Percentiles rank a stretch among this genome's conserved stretches.
These are phyloP conservation scores for Moesziomyces parantarcticus DNA, from an alignment of 1,284 basidiomycete genomes.

Conservation along the genomic window DNA sequence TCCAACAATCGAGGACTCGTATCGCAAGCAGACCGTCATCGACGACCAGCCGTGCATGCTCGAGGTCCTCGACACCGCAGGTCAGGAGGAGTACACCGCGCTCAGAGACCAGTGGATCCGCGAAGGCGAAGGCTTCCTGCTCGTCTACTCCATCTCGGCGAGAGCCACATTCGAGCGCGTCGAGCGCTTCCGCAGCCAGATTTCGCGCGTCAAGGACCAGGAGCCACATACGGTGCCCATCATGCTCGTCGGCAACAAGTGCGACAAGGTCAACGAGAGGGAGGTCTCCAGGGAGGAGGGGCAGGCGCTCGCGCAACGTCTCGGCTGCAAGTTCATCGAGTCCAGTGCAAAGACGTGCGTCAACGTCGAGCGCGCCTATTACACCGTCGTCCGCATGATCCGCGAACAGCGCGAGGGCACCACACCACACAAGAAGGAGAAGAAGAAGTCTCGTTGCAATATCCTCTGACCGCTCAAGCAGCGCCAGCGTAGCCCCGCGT, in stretches of 20 bases:
- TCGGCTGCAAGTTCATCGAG: conserved; percentile 69
- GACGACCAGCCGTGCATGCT: conserved; percentile 72
- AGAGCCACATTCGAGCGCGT: conserved; percentile 69
- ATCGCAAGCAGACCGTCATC: conserved; percentile 68
- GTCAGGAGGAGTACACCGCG: conserved; percentile 75
- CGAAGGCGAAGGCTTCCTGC: conserved; percentile 69
- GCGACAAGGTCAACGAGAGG: conserved; percentile 82
- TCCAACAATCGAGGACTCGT: conserved; percentile 69
- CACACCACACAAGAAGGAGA: conserved; percentile 51
- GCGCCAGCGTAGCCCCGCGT: too few species aligned
- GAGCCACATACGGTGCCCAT: conserved; percentile 73
- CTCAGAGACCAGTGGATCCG: conserved; percentile 69
- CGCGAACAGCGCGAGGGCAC: conserved; percentile 61
- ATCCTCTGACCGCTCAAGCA: conserved; percentile 53
- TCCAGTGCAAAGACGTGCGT: conserved; percentile 69
- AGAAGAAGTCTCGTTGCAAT: conserved; percentile 64
- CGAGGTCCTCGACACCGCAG: conserved; percentile 88
- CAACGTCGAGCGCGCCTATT: conserved; percentile 68
- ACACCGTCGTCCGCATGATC: conserved; percentile 65
- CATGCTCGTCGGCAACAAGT: conserved; percentile 87
- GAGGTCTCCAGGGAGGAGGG: conserved; percentile 73
- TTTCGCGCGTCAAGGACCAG: conserved; percentile 66
- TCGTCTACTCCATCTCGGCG: conserved; percentile 69
- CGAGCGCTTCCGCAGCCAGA: conserved; percentile 67
- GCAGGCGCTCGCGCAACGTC: conserved; percentile 61